phyloP scores from a whole-genome alignment of 2,329 filamentous ascomycete genomes.

The Stachybotrys elegans region DNA sequence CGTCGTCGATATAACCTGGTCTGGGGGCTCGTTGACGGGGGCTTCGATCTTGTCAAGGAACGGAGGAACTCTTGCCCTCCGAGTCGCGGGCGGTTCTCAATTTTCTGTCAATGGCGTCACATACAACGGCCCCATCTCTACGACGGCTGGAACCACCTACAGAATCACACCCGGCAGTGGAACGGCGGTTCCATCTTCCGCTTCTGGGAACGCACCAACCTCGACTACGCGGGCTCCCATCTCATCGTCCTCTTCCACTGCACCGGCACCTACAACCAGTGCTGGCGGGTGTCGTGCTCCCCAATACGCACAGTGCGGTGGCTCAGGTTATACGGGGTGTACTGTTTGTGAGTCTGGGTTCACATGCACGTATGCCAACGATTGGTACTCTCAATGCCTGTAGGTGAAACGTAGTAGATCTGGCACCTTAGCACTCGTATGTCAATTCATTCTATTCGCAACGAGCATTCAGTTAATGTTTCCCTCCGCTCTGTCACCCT shows the following conservation, averaged over 20 bases:
- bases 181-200: too few species aligned
- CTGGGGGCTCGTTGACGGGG: constrained; percentile 8
- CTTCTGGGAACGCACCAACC: background rate
- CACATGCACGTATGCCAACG: background rate
- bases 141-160: background rate
- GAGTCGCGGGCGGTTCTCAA: constrained; percentile 10
- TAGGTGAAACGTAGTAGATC: too few species aligned
- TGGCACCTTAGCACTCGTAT: too few species aligned
- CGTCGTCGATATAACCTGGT: constrained; percentile 15
- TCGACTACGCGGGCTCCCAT: background rate
- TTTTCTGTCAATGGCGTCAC: constrained; percentile 13
- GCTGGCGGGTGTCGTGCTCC: background rate
- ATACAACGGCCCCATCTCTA: constrained; percentile 8
- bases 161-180: background rate
- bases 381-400: background rate
- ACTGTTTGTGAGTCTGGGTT: background rate
- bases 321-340: background rate
- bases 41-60: constrained; percentile 16
- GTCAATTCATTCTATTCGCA: too few species aligned
- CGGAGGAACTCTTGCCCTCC: constrained; percentile 13
- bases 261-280: background rate
- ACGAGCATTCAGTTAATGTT: too few species aligned
- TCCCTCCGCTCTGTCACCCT: too few species aligned
- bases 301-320: background rate
- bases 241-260: background rate